Conservation (phyloP, 2,329 filamentous ascomycete species). For the Hortaea sp. region DNA sequence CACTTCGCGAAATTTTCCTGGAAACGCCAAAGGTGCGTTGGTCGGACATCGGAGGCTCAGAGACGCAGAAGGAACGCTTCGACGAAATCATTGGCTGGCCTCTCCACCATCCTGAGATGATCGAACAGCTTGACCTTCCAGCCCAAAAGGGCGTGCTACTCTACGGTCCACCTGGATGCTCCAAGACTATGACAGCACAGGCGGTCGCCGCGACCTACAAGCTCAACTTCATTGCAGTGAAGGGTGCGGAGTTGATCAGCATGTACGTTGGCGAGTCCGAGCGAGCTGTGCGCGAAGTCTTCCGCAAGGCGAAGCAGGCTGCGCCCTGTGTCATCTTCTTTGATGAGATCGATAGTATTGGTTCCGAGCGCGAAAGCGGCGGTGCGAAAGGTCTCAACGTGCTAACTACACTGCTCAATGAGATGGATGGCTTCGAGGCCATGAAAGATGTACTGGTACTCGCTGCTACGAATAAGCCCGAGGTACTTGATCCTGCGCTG, state of each 20-base stretch:
- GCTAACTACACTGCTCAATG: slow-evolving; percentile 78
- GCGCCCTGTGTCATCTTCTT: slow-evolving; percentile 93
- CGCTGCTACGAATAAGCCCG: slow-evolving; percentile 84
- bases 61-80: slow-evolving; percentile 56
- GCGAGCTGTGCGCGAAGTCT: slow-evolving; percentile 72
- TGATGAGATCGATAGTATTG: slow-evolving; percentile 87
- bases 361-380: slow-evolving; percentile 43
- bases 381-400: slow-evolving; percentile 60
- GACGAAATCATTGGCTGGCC: slow-evolving; percentile 50
- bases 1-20: slow-evolving; percentile 81
- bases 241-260: slow-evolving; percentile 84
- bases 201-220: slow-evolving; percentile 83
- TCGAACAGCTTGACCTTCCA: slow-evolving; percentile 42
- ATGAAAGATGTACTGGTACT: slow-evolving; percentile 76
- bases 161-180: slow-evolving; percentile 88
- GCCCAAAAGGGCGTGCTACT: slow-evolving; percentile 75
- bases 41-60: slow-evolving; percentile 80
- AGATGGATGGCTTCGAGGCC: slow-evolving; percentile 90
- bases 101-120: slow-evolving; percentile 43
- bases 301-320: slow-evolving; percentile 74
- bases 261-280: slow-evolving; percentile 98
- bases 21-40: slow-evolving; percentile 79
- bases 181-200: slow-evolving; percentile 86
- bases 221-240: slow-evolving; percentile 89
- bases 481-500: slow-evolving; percentile 74